Evolutionary conservation across 2,329 filamentous ascomycete species (phyloP), one percentile per base, ranked within the genome.

Genomic region (Neoarthrinium moseri): DNA sequence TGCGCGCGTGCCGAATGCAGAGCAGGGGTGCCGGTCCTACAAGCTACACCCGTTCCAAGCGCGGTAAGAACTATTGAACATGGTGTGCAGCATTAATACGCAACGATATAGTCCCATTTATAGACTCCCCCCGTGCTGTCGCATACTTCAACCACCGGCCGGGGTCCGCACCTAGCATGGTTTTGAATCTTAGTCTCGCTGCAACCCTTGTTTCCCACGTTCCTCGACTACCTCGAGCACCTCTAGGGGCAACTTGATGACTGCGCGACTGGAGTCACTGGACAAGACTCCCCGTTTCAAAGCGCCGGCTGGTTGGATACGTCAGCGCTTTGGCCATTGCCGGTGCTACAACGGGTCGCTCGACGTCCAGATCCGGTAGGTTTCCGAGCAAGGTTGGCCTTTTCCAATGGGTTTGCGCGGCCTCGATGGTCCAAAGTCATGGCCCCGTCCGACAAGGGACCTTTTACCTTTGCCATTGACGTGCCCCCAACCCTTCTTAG

Each of bases 61-160:
- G 41, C 41, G 41, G 41, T 44, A 35, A 49, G 48, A 45, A 45
- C 30, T 49, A 45, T 53, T 51, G 48, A 51, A 49, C 48, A 45
- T 54, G 50, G 51, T 48, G 51, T 56, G 50, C 51, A 53, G 47
- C 45, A 49, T 51, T 51, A 56, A 54, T 54, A 54, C 52, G 44
- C 48, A 46, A 52, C 53, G 54, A 52, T 53, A 54, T 52, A 49
- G 53, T 54, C 53, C n/a, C 53, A 56, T 53, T 53, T 54, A 56
- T 56, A 56, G 53, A 52, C 46, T 43, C 40, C 32, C 45, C 44
- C 45, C 38, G 42, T 43, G 47, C 51, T 48, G 42, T 54, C 48
- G 51, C 51, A 54, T 54, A 49, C 49, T 22, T 32, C 18, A 26
- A n/a, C 43, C 30, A 33, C 39, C 35, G 34, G 24, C 23, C 24